Evolutionary conservation across 495 filamentous ascomycete species (phyloP).

Genomic region (Amniculicola lignicola): DNA sequence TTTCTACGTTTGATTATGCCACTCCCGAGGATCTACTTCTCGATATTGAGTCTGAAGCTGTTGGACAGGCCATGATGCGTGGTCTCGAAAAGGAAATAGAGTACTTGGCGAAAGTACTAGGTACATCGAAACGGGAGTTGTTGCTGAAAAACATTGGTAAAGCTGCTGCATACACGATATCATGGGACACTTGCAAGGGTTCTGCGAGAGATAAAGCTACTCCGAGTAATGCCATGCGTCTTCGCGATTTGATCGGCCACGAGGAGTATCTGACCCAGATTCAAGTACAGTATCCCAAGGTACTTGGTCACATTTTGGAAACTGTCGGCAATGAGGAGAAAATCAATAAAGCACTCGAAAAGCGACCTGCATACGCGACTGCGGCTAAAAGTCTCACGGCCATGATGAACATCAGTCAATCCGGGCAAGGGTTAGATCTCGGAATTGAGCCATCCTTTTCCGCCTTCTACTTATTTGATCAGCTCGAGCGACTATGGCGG

Average conservation of each 20-base stretch:
- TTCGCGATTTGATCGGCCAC: slow-evolving; percentile 67
- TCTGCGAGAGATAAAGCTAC: slow-evolving; percentile 51
- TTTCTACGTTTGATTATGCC: slow-evolving; percentile 72
- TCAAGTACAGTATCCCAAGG: slow-evolving; percentile 66
- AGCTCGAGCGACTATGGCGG: slow-evolving; percentile 72
- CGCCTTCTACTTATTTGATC: slow-evolving; percentile 66
- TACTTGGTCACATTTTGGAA: slow-evolving; percentile 69
- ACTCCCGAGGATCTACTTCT: slow-evolving; percentile 64
- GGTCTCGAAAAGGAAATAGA: slow-evolving; percentile 61
- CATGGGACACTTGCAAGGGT: slow-evolving; percentile 63
- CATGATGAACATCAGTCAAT: slow-evolving; percentile 64
- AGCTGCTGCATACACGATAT: slow-evolving; percentile 77
- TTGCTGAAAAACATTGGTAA: slow-evolving; percentile 70
- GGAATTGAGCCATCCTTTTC: slow-evolving; percentile 86
- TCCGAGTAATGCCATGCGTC: slow-evolving; percentile 54
- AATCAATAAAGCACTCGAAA: slow-evolving; percentile 69
- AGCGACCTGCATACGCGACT: slow-evolving; percentile 54
- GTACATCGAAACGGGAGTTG: slow-evolving; percentile 46
- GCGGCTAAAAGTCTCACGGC: slow-evolving; percentile 60
- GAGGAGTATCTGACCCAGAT: slow-evolving; percentile 60
- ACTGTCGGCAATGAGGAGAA: slow-evolving; percentile 70
- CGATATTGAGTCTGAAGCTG: slow-evolving; percentile 74
- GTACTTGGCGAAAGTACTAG: slow-evolving; percentile 57
- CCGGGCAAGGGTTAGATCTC: slow-evolving; percentile 58
- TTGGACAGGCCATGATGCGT: slow-evolving; percentile 82